A percentile compares a stretch with the other conserved stretches of the same genome.
These are phyloP conservation scores for Claviceps sp. DNA, from an alignment of 2,329 filamentous ascomycete species.

Conservation along the genomic window DNA sequence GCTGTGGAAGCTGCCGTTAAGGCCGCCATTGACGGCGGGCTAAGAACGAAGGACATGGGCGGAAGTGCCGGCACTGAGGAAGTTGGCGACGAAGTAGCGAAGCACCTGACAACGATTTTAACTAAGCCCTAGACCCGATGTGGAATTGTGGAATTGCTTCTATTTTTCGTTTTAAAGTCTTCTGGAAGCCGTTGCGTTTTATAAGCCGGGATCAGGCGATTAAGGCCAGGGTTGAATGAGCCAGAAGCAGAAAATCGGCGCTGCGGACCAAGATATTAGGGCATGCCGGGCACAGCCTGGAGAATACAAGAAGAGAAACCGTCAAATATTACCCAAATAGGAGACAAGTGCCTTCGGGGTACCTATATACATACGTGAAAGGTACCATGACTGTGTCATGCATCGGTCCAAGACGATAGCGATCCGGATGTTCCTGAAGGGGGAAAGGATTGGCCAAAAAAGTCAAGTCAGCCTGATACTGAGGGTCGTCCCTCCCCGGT, in stretches of 20 bases:
- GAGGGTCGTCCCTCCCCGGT: background rate
- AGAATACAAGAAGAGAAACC: background rate
- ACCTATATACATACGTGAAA: background rate
- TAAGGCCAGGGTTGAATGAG: background rate
- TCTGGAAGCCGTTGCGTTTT: background rate
- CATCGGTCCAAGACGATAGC: background rate
- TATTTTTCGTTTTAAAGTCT: background rate
- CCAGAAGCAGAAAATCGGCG: background rate
- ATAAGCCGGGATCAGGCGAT: background rate
- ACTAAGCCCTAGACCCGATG: background rate
- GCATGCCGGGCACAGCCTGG: background rate
- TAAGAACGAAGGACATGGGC: constrained; percentile 75
- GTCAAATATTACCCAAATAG: background rate
- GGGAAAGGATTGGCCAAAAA: background rate
- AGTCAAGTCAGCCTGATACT: background rate
- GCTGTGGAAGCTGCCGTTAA: constrained; percentile 72
- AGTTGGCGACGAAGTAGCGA: constrained; percentile 63
- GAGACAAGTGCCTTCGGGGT: background rate
- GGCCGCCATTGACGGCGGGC: constrained; percentile 63
- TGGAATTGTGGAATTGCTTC: background rate
- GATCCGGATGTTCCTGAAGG: background rate
- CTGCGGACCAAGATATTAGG: background rate
- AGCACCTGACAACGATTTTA: constrained; percentile 51
- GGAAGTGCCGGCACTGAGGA: constrained; percentile 59
- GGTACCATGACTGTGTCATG: background rate